Percentiles rank a stretch among this genome's conserved stretches.
Evolutionary conservation across 2,329 filamentous ascomycete genomes (phyloP).

Genomic region (Colletotrichum somersetense): DNA sequence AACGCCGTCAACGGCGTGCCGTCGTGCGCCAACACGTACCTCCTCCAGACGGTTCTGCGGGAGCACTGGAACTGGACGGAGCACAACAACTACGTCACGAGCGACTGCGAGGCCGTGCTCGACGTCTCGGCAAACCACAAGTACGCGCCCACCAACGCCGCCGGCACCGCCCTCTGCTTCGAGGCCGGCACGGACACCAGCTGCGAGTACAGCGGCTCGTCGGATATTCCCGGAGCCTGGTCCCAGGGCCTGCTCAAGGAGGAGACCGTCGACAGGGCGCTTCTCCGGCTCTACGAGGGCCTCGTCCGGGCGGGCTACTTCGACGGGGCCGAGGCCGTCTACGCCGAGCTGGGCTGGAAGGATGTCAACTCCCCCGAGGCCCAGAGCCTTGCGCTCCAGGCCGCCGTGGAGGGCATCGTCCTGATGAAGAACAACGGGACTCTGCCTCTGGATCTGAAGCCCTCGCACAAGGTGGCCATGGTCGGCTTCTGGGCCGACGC

Average conservation of each 20-base stretch:
- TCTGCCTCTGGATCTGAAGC: conserved; percentile 57
- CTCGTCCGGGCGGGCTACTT: conserved; percentile 70
- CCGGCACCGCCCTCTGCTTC: conserved; percentile 50
- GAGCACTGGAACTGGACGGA: conserved; percentile 75
- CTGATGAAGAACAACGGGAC: conserved; percentile 25
- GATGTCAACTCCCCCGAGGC: background rate
- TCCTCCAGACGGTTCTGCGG: conserved; percentile 72
- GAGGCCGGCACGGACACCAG: conserved; percentile 51
- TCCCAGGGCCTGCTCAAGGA: conserved; percentile 49
- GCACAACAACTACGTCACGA: conserved; percentile 72
- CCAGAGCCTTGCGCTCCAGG: background rate
- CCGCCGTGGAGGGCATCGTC: background rate
- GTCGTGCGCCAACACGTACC: conserved; percentile 71
- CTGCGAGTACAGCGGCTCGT: conserved; percentile 45
- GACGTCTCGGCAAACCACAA: conserved; percentile 65
- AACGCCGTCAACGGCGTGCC: conserved; percentile 76
- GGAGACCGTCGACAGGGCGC: conserved; percentile 54
- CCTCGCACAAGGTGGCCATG: conserved; percentile 4
- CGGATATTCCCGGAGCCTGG: conserved; percentile 42
- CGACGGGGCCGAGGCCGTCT: conserved; percentile 56
- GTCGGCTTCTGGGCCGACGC: conserved; percentile 15
- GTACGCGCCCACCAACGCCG: conserved; percentile 52
- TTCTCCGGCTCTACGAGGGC: conserved; percentile 65
- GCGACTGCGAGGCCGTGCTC: conserved; percentile 73
- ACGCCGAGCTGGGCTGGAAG: conserved; percentile 49